Conservation (phyloP, 805 yeast genomes). For the Kodamaea sagamina region DNA sequence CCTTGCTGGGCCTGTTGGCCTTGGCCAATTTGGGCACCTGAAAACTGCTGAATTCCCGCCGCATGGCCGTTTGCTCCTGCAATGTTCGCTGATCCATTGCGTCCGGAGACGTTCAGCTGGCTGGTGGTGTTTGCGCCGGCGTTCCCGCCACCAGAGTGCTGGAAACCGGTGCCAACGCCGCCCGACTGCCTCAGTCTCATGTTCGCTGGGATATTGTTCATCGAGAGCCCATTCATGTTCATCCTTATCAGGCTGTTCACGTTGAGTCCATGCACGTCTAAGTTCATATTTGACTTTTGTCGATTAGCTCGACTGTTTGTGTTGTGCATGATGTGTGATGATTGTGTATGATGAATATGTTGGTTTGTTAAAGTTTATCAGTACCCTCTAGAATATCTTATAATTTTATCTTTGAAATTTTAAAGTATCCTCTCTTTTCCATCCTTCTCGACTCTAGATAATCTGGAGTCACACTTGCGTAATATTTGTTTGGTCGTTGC, state of each 20-base stretch:
- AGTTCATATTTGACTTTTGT: constrained; percentile 1
- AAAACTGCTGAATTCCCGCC: no score
- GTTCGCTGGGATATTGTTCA: constrained; percentile 3
- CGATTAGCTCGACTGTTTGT: constrained; percentile 5
- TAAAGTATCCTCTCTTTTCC: no score
- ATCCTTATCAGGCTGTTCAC: constrained; percentile 4
- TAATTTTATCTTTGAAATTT: no score
- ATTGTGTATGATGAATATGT: no score
- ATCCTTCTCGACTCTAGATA: no score
- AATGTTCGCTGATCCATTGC: neutral
- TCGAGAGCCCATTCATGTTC: constrained; percentile 6
- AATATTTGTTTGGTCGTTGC: no score
- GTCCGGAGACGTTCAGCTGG: neutral
- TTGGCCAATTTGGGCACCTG: neutral
- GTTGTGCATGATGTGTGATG: constrained; percentile 5
- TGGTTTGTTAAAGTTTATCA: no score
- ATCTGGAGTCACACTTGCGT: no score
- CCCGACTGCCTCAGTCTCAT: constrained; percentile 6
- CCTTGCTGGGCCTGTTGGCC: constrained; percentile 1
- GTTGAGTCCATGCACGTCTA: constrained; percentile 4
- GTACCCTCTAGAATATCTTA: no score
- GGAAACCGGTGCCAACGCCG: neutral
- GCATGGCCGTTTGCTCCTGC: no score
- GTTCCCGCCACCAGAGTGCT: no score
- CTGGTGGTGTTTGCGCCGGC: neutral